Evolutionary conservation across 2,329 filamentous ascomycete genomes (phyloP).

Genomic region (Penicillium sp.): DNA sequence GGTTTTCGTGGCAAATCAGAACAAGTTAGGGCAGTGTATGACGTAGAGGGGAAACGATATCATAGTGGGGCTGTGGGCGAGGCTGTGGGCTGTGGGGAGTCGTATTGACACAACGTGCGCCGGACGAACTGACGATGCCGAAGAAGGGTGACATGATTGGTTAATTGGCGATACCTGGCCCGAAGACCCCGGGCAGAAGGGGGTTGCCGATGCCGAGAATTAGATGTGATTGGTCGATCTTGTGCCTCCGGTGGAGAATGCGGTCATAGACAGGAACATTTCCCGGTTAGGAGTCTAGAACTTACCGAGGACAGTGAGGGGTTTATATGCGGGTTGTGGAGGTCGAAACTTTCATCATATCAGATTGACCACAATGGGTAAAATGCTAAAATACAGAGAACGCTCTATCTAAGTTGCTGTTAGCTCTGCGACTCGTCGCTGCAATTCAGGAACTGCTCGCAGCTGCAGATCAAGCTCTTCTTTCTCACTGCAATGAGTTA

Average conservation of each 20-base stretch:
- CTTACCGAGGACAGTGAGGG: no score
- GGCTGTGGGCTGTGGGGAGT: neutral
- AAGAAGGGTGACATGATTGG: neutral
- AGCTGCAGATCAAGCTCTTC: conserved; percentile 88
- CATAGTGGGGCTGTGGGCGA: conserved; percentile 16
- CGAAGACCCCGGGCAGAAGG: conserved; percentile 2
- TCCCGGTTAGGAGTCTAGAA: neutral
- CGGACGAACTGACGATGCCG: conserved; percentile 5
- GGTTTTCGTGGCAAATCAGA: conserved; percentile 12
- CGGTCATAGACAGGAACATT: neutral
- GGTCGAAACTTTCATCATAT: no score
- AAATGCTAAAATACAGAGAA: neutral
- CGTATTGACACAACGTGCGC: neutral
- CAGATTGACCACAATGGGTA: neutral
- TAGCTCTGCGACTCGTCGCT: conserved; percentile 80
- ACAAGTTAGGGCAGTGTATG: conserved; percentile 18
- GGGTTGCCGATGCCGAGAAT: conserved; percentile 7
- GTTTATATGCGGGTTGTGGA: no score
- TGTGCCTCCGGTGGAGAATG: conserved; percentile 1
- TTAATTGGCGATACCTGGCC: neutral
- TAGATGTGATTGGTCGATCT: conserved; percentile 4
- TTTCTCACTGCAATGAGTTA: conserved; percentile 62
- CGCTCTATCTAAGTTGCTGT: conserved; percentile 44
- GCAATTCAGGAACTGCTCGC: conserved; percentile 81
- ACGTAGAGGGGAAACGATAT: conserved; percentile 16